Base-by-base conservation (phyloP, 331 rosid species). In the Dryas integrifolia region DNA sequence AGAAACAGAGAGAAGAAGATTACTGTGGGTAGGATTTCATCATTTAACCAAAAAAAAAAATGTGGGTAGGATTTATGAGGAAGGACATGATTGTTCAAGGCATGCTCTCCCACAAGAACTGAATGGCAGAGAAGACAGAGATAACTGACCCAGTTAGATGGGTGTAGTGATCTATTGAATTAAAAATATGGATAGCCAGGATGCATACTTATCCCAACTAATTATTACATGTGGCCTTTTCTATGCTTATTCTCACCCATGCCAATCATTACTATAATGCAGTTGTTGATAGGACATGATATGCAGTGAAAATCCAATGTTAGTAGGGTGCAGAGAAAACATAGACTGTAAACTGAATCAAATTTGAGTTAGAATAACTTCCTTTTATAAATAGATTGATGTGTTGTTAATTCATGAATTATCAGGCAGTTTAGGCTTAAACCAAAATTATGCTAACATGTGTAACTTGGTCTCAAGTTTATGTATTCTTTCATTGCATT, bases 231-330 rank as follows among this genome's bases (percentile, higher is more conserved):
- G 6, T 65, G 46, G 39, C 38, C 46, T 44, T n/a, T 58, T 10
- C 2, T 49, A 45, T 55, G 63, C 62, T 50, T 68, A 64, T 58
- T 67, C 45, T 40, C 63, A 16, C 50, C 60, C 80, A 67, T 67
- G 41, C 47, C 24, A 60, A 78, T 47, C 10, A 70, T 69, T 62
- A 56, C 56, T 62, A 56, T 44, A 65, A 48, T 67, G 39, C 46
- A 55, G 13, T 43, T 56, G n/a, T 45, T 9, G 53, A 55, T 21
- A 62, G 40, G 63, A 15, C 10, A 18, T 48, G 15, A 44, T 40
- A 48, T 38, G 21, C 1, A 44, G 48, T 16, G 48, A 70, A 66
- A 11, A 13, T 55, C 13, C 9, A 55, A 41, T 59, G 38, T 58
- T 52, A 10, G 43, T 50, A 9, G 18, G 47, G 41, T 56, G 73